phyloP scores from a whole-genome alignment of 345 rosid species.

The Jatropha curcas region DNA sequence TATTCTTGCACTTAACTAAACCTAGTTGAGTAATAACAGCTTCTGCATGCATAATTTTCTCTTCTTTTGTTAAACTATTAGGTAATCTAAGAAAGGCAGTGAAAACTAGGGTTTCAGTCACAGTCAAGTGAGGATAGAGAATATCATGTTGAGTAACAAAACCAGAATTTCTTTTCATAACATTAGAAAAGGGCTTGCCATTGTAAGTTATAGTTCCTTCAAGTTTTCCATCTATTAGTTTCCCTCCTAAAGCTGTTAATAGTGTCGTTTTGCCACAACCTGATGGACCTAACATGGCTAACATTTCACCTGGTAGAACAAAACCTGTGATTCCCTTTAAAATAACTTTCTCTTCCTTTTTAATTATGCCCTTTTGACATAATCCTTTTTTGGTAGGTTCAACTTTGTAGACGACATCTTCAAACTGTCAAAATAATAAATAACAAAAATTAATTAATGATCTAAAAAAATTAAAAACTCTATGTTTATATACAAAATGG shows the following conservation, averaged over 20 bases:
- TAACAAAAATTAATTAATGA: no score
- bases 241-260: slow-evolving; percentile 53
- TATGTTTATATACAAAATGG: no score
- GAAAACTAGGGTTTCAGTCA: slow-evolving; percentile 54
- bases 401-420: slow-evolving; percentile 49
- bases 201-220: slow-evolving; percentile 48
- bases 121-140: slow-evolving; percentile 57
- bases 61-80: slow-evolving; percentile 29
- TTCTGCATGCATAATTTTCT: slow-evolving; percentile 48
- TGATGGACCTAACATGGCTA: slow-evolving; percentile 65
- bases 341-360: slow-evolving; percentile 38
- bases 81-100: slow-evolving; percentile 39
- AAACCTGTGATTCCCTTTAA: slow-evolving; percentile 56
- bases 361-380: slow-evolving; percentile 19
- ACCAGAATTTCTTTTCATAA: slow-evolving; percentile 46
- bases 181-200: slow-evolving; percentile 40
- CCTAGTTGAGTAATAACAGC: slow-evolving; percentile 46
- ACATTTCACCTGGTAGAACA: slow-evolving; percentile 52
- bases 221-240: slow-evolving; percentile 31
- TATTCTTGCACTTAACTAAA: slow-evolving; percentile 42
- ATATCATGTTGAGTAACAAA: slow-evolving; percentile 68
- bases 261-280: slow-evolving; percentile 63
- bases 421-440: slow-evolving; percentile 41
- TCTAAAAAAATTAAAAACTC: no score
- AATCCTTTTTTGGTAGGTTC: slow-evolving; percentile 24